Base-by-base conservation (phyloP, 805 yeast species). In the Nakazawaea anatomiae region DNA sequence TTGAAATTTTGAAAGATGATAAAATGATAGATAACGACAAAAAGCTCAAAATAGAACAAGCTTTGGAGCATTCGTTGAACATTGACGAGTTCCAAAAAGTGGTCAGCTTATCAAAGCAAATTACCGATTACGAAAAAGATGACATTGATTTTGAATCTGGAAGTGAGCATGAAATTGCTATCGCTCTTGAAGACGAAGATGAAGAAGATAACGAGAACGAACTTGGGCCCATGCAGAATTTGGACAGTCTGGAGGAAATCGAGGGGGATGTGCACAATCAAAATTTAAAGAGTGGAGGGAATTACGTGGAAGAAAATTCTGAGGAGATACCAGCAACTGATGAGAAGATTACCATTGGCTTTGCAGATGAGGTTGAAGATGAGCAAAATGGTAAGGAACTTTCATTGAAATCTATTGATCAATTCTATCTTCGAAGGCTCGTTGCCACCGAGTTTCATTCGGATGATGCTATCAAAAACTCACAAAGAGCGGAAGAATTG, bases 1-100 rank as follows among this genome's bases (percentile, higher is more conserved):
- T 88, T 39, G 85, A 78, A 55, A 65, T 76, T 1, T 58, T 86
- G 53, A 82, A 78, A 57, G 71, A 73, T 47, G 81, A 73, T 1
- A 69, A 65, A 1, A 51, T 66, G 1, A 64, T 72, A 1, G 82
- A 78, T 18, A 55, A 58, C 3, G 68, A 67, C 6, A 77, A 77
- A 55, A 79, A 79, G 45, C 60, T 64, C n/a, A 76, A 74, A 44
- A 60, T 87, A 2, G 80, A 80, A 48, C 73, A 70, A 4, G 70
- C 82, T 2, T 59, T 89, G 54, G 79, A 66, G 8, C 50, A 56
- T 11, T 57, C 58, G 25, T 49, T 85, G 1, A 52, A 68, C 4
- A 77, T 74, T 52, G 70, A 71, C 9, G 67, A 69, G 12, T 75
- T 80, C 61, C 73, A 76, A 47, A 75, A 74, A 39, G 62, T 83